Base-by-base conservation (phyloP, 2,329 filamentous ascomycete genomes). In the Clathrospora elynae region DNA sequence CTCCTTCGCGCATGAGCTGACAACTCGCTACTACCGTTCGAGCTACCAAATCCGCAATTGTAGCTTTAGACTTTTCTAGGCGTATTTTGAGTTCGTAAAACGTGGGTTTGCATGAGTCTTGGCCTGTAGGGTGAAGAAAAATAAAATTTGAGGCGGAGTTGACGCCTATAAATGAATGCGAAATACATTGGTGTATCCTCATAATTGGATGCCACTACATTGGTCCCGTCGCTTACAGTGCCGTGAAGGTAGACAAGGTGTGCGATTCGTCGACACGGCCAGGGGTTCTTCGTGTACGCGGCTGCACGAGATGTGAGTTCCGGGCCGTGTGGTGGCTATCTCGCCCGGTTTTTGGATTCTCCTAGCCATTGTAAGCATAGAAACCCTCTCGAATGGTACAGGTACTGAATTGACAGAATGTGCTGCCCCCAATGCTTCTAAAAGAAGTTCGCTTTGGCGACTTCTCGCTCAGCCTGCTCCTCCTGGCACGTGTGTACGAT, bases 71-170 rank as follows among this genome's bases (percentile, higher is more conserved):
- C 28, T 22, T 25, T 20, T 25, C 18, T 24, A 37, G 28, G 38
- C 40, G 37, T 39, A 25, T 24, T 23, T n/a, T 35, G 45, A 24
- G 25, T 42, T 38, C 32, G 39, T 23, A 32, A 38, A 35, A 38
- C 29, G 32, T 46, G 40, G 48, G 31, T 33, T 42, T 13, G 40
- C 51, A 46, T 46, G 22, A 50, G 36, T 34, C 32, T 54, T 28
- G 38, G 34, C 30, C 26, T 34, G 35, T 42, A 43, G 10, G 14
- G 26, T 28, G 14, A 38, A 20, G 7, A 18, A 20, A 39, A 18
- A 24, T 22, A 41, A 29, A 19, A 31, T 22, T 28, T 25, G 23
- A 36, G 33, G 44, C 41, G 33, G 19, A 24, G 22, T 23, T 37
- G 19, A 29, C 32, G 22, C 36, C 40, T 44, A 35, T 12, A 37